phyloP scores from a whole-genome alignment of 768 basidiomycete genomes.

The Pleurotus giganteus region DNA sequence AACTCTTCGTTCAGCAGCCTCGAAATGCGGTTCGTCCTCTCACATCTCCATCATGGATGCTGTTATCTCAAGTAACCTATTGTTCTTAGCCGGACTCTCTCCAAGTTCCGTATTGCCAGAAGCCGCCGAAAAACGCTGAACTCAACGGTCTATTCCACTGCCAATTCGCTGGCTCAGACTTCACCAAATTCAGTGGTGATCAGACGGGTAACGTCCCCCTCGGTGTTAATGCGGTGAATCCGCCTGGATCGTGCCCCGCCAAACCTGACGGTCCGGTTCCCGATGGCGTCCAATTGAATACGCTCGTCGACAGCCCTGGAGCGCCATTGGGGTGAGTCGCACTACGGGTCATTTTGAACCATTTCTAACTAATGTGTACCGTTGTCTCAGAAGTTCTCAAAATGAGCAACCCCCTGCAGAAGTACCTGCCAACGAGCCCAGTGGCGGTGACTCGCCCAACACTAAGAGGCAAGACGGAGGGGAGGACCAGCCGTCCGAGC shows the following conservation, averaged over 20 bases:
- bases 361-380: too few species aligned
- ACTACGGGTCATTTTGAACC: too few species aligned
- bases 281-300: conserved; percentile 42
- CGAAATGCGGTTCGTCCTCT: conserved; percentile 38
- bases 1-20: conserved; percentile 50
- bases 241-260: conserved; percentile 46
- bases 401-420: too few species aligned
- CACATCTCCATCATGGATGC: too few species aligned
- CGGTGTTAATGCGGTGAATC: conserved; percentile 36
- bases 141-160: neutral
- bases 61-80: too few species aligned
- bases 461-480: neutral
- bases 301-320: conserved; percentile 33
- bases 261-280: conserved; percentile 40
- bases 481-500: neutral
- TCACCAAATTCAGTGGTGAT: conserved; percentile 39
- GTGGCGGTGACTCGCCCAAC: too few species aligned
- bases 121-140: neutral
- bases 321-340: conserved; percentile 11
- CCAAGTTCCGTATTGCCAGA: conserved; percentile 48
- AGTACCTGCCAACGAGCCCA: too few species aligned
- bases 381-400: too few species aligned
- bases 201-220: conserved; percentile 46
- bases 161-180: conserved; percentile 30
- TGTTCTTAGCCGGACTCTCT: conserved; percentile 44